Base-by-base conservation (phyloP, 208 protist species). In the Zelonia costaricensis region DNA sequence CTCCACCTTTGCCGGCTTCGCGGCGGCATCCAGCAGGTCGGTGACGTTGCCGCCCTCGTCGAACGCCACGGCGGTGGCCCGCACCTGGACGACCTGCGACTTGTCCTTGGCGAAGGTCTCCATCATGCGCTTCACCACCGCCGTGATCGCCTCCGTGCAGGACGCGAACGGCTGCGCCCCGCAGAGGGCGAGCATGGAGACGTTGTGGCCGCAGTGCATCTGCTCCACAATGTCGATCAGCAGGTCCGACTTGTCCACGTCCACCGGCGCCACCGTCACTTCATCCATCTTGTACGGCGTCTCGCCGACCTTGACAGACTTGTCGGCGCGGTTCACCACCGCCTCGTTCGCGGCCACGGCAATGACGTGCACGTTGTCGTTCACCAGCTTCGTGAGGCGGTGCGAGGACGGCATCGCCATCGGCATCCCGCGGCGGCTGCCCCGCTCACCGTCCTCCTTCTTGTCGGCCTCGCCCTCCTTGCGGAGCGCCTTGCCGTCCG, bases 161-260 rank as follows among this genome's bases (percentile, higher is more conserved):
- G 18, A 27, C 25, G 40, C 43, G 45, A 43, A 73, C 25, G 62
- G 58, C 33, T 60, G 35, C 28, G 45, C 54, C 15, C 64, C 62
- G 46, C 62, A 72, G 23, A 84, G 58, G 20, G 64, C 59, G 22
- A 84, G 60, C 15, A 80, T 18, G 6, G 71, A 69, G 7, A 80
- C 78, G 56, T 79, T 79, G 69, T 84, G 78, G 46, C 78, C 73
- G 48, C 73, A 80, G 45, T 74, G 58, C 42, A 47, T 49, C 44
- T 84, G 68, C 38, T 77, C 73, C 31, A 74, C 53, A 23, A 80
- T 54, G 49, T 84, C 73, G 20, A 47, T 76, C 15, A 84, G 65
- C 36, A 80, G 42, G 36, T 84, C 78, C 4, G 78, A 84, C 45
- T 52, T 52, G 9, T 58, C 66, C 10, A 80, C 40, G 38, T 59